These are phyloP conservation scores for Paragyromitra xinjiangensis DNA, from an alignment of 495 filamentous ascomycete genomes.

Conservation along the genomic window DNA sequence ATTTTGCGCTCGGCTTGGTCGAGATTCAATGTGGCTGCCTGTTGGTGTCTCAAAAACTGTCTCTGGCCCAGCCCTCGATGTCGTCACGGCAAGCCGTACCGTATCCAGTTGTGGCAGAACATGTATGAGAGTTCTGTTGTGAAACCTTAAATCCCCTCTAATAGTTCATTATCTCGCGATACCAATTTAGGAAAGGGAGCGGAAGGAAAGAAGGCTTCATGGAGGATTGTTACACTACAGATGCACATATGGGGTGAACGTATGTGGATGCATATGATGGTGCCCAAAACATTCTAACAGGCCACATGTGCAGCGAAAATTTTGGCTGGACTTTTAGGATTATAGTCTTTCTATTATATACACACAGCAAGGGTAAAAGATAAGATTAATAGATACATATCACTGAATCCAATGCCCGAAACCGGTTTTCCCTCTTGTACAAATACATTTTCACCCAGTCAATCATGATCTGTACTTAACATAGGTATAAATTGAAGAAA, in stretches of 20 bases:
- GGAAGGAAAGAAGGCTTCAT: constrained; percentile 2
- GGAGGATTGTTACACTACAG: neutral
- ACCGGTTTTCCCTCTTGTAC: neutral
- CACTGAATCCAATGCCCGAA: neutral
- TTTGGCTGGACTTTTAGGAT: neutral
- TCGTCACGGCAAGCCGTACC: neutral
- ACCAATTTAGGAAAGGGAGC: neutral
- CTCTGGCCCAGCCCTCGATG: neutral
- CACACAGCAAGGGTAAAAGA: neutral
- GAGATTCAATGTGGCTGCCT: neutral
- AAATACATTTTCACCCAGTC: neutral
- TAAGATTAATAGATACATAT: neutral
- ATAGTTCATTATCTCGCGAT: neutral
- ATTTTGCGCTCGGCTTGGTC: neutral
- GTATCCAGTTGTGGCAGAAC: neutral
- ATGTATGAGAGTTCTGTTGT: neutral
- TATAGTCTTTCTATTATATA: neutral
- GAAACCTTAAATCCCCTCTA: neutral
- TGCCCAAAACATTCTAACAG: neutral
- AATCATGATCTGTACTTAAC: neutral
- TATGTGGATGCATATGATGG: neutral
- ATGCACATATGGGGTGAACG: neutral
- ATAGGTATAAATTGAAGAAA: neutral
- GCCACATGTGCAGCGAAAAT: neutral
- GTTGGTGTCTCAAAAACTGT: neutral